Evolutionary conservation across 129 eudicot genomes (phyloP).

Genomic region (Solidago caesia): DNA sequence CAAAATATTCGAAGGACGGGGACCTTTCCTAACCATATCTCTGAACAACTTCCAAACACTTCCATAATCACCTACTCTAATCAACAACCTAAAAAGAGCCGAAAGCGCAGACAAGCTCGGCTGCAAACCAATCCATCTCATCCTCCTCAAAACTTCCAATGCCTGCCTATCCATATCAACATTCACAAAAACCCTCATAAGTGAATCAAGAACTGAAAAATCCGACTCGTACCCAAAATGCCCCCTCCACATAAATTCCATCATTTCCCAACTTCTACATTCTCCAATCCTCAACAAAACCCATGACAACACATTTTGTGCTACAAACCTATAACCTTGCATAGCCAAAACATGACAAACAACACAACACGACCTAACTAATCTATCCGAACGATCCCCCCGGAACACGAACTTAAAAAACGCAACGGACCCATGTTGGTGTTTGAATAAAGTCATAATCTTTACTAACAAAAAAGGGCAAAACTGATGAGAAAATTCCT

Average conservation of each 20-base stretch:
- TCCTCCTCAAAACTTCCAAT: constrained; percentile 47
- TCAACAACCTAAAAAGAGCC: constrained; percentile 48
- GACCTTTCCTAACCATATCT: constrained; percentile 71
- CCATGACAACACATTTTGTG: constrained; percentile 76
- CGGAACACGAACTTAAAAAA: constrained; percentile 60
- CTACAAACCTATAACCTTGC: constrained; percentile 46
- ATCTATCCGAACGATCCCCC: constrained; percentile 42
- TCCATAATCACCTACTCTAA: constrained; percentile 77
- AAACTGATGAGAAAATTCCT: constrained; percentile 43
- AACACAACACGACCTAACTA: constrained; percentile 46
- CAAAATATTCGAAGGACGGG: constrained; percentile 48
- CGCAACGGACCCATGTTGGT: constrained; percentile 48
- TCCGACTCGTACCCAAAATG: constrained; percentile 55
- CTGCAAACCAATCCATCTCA: constrained; percentile 60
- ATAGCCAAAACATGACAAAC: constrained; percentile 51
- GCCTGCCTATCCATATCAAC: constrained; percentile 53
- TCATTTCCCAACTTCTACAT: constrained; percentile 48
- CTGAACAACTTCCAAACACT: constrained; percentile 84
- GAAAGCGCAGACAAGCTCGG: constrained; percentile 64
- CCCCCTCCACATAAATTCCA: constrained; percentile 63
- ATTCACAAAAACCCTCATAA: constrained; percentile 66
- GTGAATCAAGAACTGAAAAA: constrained; percentile 73
- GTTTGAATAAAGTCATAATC: constrained; percentile 51
- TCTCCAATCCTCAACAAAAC: constrained; percentile 50
- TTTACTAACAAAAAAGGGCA: constrained; percentile 58